Conservation (phyloP, 2,329 filamentous ascomycete genomes). For the Colletotrichum viniferum region DNA sequence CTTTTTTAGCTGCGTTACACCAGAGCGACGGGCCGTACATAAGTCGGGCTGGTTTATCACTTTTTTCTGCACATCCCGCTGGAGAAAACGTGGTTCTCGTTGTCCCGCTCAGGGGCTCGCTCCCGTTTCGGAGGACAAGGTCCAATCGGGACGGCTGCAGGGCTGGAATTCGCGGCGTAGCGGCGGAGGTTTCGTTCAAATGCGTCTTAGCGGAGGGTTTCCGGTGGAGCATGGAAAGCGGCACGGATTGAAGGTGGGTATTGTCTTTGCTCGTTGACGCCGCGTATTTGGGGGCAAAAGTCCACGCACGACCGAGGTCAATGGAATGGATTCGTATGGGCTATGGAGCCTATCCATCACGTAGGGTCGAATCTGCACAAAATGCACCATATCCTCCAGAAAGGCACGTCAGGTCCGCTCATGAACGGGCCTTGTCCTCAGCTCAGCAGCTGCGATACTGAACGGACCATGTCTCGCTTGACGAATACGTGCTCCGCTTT, state of each 20-base stretch:
- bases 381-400: background rate
- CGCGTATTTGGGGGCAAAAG: background rate
- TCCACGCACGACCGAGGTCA: background rate
- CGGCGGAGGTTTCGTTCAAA: constrained; percentile 8
- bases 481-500: background rate
- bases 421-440: background rate
- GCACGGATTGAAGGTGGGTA: background rate
- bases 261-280: background rate
- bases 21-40: background rate
- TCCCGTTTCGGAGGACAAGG: background rate
- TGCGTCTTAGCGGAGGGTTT: background rate
- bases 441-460: no score
- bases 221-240: background rate
- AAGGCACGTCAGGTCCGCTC: background rate
- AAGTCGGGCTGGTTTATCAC: background rate
- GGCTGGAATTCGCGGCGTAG: constrained; percentile 4
- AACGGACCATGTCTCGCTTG: background rate
- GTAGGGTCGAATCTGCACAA: background rate
- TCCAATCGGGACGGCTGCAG: background rate
- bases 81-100: background rate
- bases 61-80: background rate
- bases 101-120: background rate
- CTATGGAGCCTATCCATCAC: background rate
- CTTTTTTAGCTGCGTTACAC: background rate
- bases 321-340: background rate